Percentiles rank a stretch among this genome's conserved stretches.
Conservation (phyloP, 352 stramenopile genomes). For the Phytophthora pisi region DNA sequence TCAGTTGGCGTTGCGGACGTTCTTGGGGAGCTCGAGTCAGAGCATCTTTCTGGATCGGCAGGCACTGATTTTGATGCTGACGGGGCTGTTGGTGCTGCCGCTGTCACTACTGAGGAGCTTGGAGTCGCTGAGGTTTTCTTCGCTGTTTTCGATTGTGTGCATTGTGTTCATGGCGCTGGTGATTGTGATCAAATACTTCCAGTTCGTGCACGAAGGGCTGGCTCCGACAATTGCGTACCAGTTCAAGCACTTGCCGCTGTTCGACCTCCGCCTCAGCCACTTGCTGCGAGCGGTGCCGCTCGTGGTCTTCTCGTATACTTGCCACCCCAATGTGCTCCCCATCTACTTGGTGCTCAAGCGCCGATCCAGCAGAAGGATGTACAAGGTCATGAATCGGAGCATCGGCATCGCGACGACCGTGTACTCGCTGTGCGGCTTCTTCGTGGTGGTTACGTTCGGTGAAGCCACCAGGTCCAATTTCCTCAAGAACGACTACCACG, state of each 20-base stretch:
- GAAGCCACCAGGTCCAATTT: slow-evolving; percentile 84
- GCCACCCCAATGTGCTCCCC: slow-evolving; percentile 87
- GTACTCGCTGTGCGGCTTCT: slow-evolving; percentile 80
- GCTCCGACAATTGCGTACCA: slow-evolving; percentile 74
- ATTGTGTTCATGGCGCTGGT: slow-evolving; percentile 89
- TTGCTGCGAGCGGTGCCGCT: slow-evolving; percentile 79
- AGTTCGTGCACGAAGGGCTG: slow-evolving; percentile 78
- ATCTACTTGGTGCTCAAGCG: slow-evolving; percentile 91
- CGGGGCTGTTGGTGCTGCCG: slow-evolving; percentile 69
- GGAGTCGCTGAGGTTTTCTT: slow-evolving; percentile 85
- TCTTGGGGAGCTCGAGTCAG: slow-evolving; percentile 48
- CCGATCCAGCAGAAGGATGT: slow-evolving; percentile 82
- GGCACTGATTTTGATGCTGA: slow-evolving; percentile 70
- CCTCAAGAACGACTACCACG: slow-evolving; percentile 87
- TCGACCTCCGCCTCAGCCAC: slow-evolving; percentile 65
- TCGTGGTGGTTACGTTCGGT: slow-evolving; percentile 89
- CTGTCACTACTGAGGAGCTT: slow-evolving; percentile 85
- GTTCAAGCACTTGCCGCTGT: slow-evolving; percentile 74
- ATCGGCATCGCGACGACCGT: slow-evolving; percentile 75
- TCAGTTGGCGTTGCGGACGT: slow-evolving; percentile 61
- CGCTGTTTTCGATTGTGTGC: slow-evolving; percentile 87
- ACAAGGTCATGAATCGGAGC: slow-evolving; percentile 90
- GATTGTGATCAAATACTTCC: slow-evolving; percentile 91
- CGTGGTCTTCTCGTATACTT: slow-evolving; percentile 90
- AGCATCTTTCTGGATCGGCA: slow-evolving; percentile 71